Evolutionary conservation across 1,284 basidiomycete species (phyloP).

Genomic region (Ustilago trichophora): DNA sequence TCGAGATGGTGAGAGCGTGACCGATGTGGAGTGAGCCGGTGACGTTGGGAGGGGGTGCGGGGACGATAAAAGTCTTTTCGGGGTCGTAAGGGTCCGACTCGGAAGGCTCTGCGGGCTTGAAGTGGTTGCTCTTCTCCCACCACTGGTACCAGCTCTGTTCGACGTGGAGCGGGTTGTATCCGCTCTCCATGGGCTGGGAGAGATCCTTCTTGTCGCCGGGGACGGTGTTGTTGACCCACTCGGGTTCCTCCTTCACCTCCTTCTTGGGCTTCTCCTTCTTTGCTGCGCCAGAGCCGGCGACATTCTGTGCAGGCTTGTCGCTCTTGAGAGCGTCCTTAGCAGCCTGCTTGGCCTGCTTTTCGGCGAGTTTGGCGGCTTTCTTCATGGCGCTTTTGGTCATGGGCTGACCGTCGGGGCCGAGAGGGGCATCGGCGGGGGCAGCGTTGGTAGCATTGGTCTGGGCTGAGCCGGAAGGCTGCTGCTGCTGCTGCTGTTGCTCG

Average conservation of each 20-base stretch:
- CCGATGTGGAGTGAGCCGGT: constrained; percentile 97
- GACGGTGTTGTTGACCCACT: constrained; percentile 61
- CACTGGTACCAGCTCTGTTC: constrained; percentile 98
- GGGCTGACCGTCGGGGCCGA: constrained; percentile 50
- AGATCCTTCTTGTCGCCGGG: constrained; percentile 71
- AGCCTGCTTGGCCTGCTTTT: constrained; percentile 59
- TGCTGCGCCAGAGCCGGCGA: constrained; percentile 34
- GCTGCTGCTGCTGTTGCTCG: constrained; percentile 23
- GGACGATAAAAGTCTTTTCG: constrained; percentile 78
- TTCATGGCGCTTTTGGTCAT: constrained; percentile 60
- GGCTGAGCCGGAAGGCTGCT: constrained; percentile 12
- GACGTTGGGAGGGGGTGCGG: constrained; percentile 96
- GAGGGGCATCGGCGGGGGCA: constrained; percentile 22
- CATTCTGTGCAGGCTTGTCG: constrained; percentile 41
- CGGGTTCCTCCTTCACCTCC: constrained; percentile 60
- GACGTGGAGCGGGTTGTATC: constrained; percentile 94
- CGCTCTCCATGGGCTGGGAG: constrained; percentile 83
- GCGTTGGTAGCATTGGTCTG: constrained; percentile 19
- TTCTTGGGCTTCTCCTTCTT: constrained; percentile 66
- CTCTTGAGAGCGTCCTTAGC: constrained; percentile 62
- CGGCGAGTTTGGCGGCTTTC: constrained; percentile 59
- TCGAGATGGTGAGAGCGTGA: constrained; percentile 89
- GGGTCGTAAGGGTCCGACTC: constrained; percentile 63
- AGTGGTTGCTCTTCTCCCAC: constrained; percentile 92
- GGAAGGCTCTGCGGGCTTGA: constrained; percentile 73